Evolutionary conservation across 306 rosid genomes (phyloP), one percentile per base, ranked within the genome.

Genomic region (Medicago ruthenica): DNA sequence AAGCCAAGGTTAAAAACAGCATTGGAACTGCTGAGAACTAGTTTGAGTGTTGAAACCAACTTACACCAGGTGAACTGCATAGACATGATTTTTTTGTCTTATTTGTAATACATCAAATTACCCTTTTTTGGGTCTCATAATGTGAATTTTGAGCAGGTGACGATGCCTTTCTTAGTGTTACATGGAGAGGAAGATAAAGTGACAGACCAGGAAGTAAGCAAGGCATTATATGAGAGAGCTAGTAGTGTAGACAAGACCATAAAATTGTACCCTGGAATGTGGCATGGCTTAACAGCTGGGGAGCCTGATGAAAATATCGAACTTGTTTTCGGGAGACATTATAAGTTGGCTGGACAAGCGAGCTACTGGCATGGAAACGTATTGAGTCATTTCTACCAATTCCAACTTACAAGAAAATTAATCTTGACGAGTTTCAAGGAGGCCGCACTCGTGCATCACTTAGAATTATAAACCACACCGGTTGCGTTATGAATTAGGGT

Each of bases 201-300:
- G n/a, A 92, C 97, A 17, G 99, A 95, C 82, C 99, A 96, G 34
- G 93, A 92, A 84, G 85, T 88, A 20, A 92, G 97, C 87, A 88
- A 74, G 76, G 85, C 83, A 61, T 59, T 95, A 16, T 84, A 90
- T 75, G 84, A 90, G 27, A 77, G 62, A 76, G 92, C 97, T 7
- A 71, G 93, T 77, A 92, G 97, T 71, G 22, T 1, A 42, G 98
- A 95, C 92, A 95, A 92, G 86, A 90, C 93, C 64, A 81, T 95
- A 5, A 89, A 84, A 73, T 7, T 95, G 68, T 95, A 92, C 73
- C 86, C 87, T 0, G 97, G 88, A 82, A 92, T 95, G 98, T 92
- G 98, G 97, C 97, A 95, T 67, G 93, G 84, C 39, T 51, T 95
- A 61, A 88, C 97, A 8, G 74, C 89, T 0, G 96, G 96, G 20